Base-by-base conservation (phyloP, 805 yeast species). In the Lipomyces spencermartinsiae region DNA sequence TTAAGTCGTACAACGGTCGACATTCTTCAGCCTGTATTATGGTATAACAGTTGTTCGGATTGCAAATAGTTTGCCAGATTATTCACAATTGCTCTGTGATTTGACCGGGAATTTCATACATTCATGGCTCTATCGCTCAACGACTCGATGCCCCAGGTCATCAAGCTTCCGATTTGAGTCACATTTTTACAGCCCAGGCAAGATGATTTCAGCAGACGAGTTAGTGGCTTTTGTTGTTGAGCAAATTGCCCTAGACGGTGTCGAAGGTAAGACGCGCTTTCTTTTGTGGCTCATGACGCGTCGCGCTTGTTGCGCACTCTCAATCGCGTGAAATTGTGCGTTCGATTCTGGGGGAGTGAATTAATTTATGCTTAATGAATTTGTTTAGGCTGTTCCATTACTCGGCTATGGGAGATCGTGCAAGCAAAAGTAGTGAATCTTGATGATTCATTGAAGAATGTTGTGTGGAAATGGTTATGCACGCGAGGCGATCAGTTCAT, bases 401-500 rank as follows among this genome's bases (percentile, higher is more conserved):
- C 64, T 7, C 75, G 76, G 51, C 60, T 77, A 4, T 77, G 78
- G 78, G 67, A 62, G 16, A 70, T 73, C 33, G 72, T 73, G 12
- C 39, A 43, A 7, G 64, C 71, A 46, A 70, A 67, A 35, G 64
- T 66, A 4, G 66, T 70, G 9, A 58, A 39, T 7, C 60, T 76
- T 16, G 77, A 75, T 34, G 76, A 74, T 22, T 69, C 65, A 19
- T 57, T 68, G 59, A 71, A 70, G 53, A 46, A 46, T 2, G 58
- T 68, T 8, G 61, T 77, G 7, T 77, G 79, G 79, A 53, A 46
- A 14, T 76, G 78, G 78, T 69, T 77, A 1, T 60, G 71, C 33
- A 49, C 54, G 10, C 67, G 66, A 14, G 64, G 58, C n/a, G 70
- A 62, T 5, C 68, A 74, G 51, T 58, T 77, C 14, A 53, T 70